Evolutionary conservation across 1,139 yeast species (phyloP).

Genomic region (Taphrina deformans): DNA sequence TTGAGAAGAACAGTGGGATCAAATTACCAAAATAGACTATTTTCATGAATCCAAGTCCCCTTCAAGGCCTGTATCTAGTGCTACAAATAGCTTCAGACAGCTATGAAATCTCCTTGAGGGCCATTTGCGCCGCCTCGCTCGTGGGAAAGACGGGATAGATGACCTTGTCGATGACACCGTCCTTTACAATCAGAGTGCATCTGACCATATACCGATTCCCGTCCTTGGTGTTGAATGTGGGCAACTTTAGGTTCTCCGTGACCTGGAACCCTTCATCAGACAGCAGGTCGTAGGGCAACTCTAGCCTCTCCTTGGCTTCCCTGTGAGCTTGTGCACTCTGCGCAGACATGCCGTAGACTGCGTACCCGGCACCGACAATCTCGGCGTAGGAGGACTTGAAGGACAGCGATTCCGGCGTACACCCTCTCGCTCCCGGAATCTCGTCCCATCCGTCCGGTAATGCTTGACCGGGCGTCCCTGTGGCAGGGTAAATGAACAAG

Average conservation of each 20-base stretch:
- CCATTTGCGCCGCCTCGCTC: conserved; percentile 1
- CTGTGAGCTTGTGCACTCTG: background rate
- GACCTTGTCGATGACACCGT: background rate
- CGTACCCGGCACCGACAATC: background rate
- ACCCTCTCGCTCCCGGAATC: background rate
- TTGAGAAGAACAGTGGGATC: conserved; percentile 24
- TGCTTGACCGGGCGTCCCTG: background rate
- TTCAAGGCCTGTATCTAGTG: background rate
- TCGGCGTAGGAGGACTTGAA: background rate
- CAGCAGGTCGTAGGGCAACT: background rate
- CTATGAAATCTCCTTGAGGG: background rate
- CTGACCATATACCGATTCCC: conserved; percentile 1
- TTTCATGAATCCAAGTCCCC: background rate
- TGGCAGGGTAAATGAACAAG: background rate
- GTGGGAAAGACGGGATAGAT: conserved; percentile 2
- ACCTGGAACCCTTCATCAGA: conserved; percentile 1
- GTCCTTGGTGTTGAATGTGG: background rate
- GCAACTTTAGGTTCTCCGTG: background rate
- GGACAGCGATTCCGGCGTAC: conserved; percentile 1
- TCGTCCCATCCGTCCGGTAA: conserved; percentile 7
- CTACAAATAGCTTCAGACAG: background rate
- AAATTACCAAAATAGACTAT: conserved; percentile 20
- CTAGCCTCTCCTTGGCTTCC: background rate
- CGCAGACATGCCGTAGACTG: conserved; percentile 1
- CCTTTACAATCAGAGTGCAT: background rate